These are phyloP conservation scores for Dictyostelium firmibasis DNA, from an alignment of 78 protist species.

Conservation along the genomic window DNA sequence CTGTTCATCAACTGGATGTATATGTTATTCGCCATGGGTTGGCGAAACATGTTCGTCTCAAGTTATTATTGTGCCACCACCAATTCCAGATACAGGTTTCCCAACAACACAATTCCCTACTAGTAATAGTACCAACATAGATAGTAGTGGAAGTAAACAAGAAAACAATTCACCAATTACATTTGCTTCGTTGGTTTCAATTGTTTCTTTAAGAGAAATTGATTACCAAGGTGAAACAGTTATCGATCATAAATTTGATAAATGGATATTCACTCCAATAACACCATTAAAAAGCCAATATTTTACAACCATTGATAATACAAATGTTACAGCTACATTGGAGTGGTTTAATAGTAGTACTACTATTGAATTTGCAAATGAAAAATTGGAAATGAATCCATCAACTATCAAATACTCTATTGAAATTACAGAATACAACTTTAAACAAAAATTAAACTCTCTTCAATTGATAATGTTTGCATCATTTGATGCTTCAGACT, in stretches of 20 bases:
- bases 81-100: not conserved
- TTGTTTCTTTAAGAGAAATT: not conserved
- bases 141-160: not conserved
- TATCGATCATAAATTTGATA: not conserved
- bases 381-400: conserved; percentile 20
- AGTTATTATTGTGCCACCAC: not conserved
- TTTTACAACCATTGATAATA: not conserved
- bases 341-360: not conserved
- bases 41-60: not conserved
- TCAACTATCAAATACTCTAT: conserved; percentile 32
- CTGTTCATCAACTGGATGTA: not conserved
- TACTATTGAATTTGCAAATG: not conserved
- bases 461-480: conserved; percentile 24
- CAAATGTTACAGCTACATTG: not conserved
- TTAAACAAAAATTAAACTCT: not conserved
- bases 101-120: not conserved
- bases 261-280: not conserved
- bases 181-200: not conserved
- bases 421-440: not conserved
- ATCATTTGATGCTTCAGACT: not conserved
- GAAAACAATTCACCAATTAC: not conserved
- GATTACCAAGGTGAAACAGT: not conserved
- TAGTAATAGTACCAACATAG: not conserved
- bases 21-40: not conserved
- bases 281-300: not conserved